Evolutionary conservation across 2,329 filamentous ascomycete genomes (phyloP).

Genomic region (Fusarium pseudonygamai): DNA sequence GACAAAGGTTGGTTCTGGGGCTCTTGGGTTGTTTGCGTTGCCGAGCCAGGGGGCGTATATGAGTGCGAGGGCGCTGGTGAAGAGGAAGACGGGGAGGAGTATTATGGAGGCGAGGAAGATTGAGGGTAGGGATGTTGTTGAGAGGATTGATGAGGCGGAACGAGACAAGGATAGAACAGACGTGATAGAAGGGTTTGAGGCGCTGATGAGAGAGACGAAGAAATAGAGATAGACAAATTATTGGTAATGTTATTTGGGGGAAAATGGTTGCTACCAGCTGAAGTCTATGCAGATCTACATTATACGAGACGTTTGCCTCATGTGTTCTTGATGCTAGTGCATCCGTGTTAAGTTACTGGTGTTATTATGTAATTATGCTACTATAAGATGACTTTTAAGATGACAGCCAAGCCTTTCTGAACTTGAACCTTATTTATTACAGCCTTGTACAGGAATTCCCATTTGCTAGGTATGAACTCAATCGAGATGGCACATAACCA

Average conservation of each 20-base stretch:
- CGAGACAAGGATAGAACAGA: fast-evolving
- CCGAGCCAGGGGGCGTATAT: background rate
- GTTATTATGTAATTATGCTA: background rate
- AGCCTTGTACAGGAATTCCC: background rate
- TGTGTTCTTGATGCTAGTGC: fast-evolving
- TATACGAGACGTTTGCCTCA: too few species aligned
- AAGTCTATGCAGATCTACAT: fast-evolving
- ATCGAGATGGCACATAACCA: fast-evolving
- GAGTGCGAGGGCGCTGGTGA: slow-evolving; percentile 3
- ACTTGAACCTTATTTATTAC: background rate
- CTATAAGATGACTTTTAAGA: background rate
- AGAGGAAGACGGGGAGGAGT: background rate
- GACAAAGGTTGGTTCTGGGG: background rate
- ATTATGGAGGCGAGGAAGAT: background rate
- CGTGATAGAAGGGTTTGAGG: background rate
- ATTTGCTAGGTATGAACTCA: fast-evolving
- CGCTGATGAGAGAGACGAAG: fast-evolving
- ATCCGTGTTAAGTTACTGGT: fast-evolving
- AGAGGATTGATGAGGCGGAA: background rate
- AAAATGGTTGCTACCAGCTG: too few species aligned
- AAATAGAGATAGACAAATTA: too few species aligned
- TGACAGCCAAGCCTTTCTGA: background rate
- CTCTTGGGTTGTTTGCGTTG: background rate
- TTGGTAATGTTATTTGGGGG: too few species aligned
- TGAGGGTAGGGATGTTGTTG: background rate